Percentiles rank a stretch among this genome's conserved stretches.
Evolutionary conservation across 495 filamentous ascomycete genomes (phyloP).

Genomic region (Margaritispora aquatica): DNA sequence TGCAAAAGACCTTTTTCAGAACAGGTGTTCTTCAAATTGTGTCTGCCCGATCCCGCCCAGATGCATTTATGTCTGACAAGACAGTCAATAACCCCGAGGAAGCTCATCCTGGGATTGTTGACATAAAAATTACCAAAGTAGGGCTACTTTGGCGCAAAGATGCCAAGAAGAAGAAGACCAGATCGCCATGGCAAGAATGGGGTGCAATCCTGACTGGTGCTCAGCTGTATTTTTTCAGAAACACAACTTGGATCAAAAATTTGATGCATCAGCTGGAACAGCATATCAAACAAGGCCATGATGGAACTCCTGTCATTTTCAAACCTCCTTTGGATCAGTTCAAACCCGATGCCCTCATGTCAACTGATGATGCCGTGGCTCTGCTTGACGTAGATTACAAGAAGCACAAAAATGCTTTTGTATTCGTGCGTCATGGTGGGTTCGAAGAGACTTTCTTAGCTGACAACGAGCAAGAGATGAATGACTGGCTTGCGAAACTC

Average conservation of each 20-base stretch:
- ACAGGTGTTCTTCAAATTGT: slow-evolving; percentile 91
- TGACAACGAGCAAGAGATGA: slow-evolving; percentile 82
- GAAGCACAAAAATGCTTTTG: slow-evolving; percentile 94
- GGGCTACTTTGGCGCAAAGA: slow-evolving; percentile 95
- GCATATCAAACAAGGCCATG: slow-evolving; percentile 63
- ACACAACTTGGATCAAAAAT: slow-evolving; percentile 84
- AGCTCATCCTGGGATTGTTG: slow-evolving; percentile 87
- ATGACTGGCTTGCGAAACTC: slow-evolving; percentile 94
- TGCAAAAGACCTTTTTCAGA: slow-evolving; percentile 84
- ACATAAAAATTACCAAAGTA: slow-evolving; percentile 96
- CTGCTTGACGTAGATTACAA: slow-evolving; percentile 81
- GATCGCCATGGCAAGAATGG: slow-evolving; percentile 99
- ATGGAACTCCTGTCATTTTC: slow-evolving; percentile 72
- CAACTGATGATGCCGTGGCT: slow-evolving; percentile 86
- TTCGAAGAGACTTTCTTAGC: slow-evolving; percentile 89
- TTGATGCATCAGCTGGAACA: slow-evolving; percentile 80
- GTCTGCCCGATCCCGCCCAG: slow-evolving; percentile 84
- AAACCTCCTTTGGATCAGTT: slow-evolving; percentile 83
- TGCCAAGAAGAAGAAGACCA: slow-evolving; percentile 84
- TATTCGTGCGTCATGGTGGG: slow-evolving; percentile 82
- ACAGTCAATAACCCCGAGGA: slow-evolving; percentile 79
- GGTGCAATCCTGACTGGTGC: slow-evolving; percentile 91
- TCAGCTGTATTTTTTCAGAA: slow-evolving; percentile 94
- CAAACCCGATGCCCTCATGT: slow-evolving; percentile 88
- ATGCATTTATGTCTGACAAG: slow-evolving; percentile 86